phyloP scores from a whole-genome alignment of 192 early-diverging fungal species.

The Rhizophagus clarus region DNA sequence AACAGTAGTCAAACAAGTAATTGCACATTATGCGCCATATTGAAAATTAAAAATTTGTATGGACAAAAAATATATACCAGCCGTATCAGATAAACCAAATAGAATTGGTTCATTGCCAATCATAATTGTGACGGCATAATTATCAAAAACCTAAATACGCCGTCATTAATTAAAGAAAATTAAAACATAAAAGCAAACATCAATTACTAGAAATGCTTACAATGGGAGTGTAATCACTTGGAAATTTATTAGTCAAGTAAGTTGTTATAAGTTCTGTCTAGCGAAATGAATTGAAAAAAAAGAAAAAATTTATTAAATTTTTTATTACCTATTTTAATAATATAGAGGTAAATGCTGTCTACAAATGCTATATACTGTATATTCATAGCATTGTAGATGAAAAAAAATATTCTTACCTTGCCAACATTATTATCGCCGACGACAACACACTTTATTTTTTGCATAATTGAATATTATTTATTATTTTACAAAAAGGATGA shows the following conservation, averaged over 20 bases:
- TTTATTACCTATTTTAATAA: neutral
- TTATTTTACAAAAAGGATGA: too few relatives aligned
- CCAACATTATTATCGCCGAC: conserved; percentile 80
- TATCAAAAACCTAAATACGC: conserved; percentile 80
- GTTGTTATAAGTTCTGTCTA: conserved; percentile 93
- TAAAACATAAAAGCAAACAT: neutral
- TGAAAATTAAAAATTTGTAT: neutral
- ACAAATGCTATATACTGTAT: neutral
- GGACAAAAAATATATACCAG: conserved; percentile 48
- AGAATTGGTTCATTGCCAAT: conserved; percentile 97
- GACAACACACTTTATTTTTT: conserved; percentile 83
- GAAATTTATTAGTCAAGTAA: conserved; percentile 97
- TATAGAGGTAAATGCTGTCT: neutral
- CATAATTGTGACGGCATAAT: conserved; percentile 99
- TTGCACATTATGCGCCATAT: neutral
- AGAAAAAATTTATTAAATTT: neutral
- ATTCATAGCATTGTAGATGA: neutral
- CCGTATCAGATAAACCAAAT: conserved; percentile 94
- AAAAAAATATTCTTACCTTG: conserved; percentile 50
- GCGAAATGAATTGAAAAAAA: neutral
- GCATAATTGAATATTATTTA: conserved; percentile 50
- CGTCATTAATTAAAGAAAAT: neutral
- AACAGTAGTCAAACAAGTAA: neutral
- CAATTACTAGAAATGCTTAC: conserved; percentile 51
- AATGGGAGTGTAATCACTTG: conserved; percentile 94